phyloP scores from a whole-genome alignment of 2,329 filamentous ascomycete genomes.

The Hortaea werneckii region DNA sequence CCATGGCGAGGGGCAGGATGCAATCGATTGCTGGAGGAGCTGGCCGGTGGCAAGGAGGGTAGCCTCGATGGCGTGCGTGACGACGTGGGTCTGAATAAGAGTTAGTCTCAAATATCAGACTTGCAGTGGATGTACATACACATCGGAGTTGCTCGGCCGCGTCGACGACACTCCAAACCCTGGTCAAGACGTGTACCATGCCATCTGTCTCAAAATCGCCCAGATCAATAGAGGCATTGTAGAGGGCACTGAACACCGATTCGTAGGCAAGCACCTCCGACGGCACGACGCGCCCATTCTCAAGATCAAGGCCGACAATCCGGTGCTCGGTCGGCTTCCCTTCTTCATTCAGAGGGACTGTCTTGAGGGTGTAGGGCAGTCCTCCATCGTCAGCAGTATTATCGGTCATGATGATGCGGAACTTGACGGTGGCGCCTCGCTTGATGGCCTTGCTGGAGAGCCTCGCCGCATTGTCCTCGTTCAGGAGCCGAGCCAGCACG shows the following conservation, averaged over 20 bases:
- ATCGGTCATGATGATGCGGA: conserved; percentile 14
- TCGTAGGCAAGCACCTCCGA: conserved; percentile 25
- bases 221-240: conserved; percentile 33
- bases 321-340: conserved; percentile 7
- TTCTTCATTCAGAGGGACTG: conserved; percentile 10
- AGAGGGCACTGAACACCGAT: conserved; percentile 37
- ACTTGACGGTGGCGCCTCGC: conserved; percentile 11
- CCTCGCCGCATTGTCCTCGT: conserved; percentile 14
- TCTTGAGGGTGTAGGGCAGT: conserved; percentile 1
- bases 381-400: conserved; percentile 8
- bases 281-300: conserved; percentile 11
- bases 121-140: conserved; percentile 13
- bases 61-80: conserved; percentile 38
- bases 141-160: conserved; percentile 39
- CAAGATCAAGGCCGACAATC: conserved; percentile 11
- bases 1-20: conserved; percentile 36
- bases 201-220: conserved; percentile 27
- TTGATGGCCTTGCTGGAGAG: conserved; percentile 22
- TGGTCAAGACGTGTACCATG: conserved; percentile 30
- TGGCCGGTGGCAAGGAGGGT: conserved; percentile 39
- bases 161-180: conserved; percentile 32
- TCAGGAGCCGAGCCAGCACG: conserved; percentile 14
- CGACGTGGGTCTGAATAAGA: conserved; percentile 18
- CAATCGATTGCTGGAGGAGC: conserved; percentile 35
- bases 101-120: background rate